Evolutionary conservation across 495 filamentous ascomycete genomes (phyloP).

Genomic region (Talaromyces trachyspermus): DNA sequence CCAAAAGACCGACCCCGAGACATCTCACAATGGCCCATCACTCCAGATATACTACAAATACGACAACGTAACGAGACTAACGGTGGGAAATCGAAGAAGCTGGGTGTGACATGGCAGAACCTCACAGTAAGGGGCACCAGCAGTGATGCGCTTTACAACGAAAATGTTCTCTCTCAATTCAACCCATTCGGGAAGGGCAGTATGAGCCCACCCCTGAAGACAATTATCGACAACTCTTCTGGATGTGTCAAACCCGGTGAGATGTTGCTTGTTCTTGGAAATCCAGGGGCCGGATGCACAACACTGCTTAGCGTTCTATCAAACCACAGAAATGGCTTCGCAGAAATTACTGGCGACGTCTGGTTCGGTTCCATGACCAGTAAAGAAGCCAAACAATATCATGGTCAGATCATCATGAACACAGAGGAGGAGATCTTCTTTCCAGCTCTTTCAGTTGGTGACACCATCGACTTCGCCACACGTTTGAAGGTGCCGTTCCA

Average conservation of each 20-base stretch:
- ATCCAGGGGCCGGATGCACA: slow-evolving; percentile 81
- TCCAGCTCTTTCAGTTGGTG: slow-evolving; percentile 72
- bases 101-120: too few relatives aligned
- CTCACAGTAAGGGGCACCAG: too few relatives aligned
- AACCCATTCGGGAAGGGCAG: too few relatives aligned
- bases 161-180: too few relatives aligned
- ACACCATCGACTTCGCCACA: slow-evolving; percentile 78
- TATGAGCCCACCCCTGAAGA: too few relatives aligned
- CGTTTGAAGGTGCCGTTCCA: slow-evolving; percentile 74
- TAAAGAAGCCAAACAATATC: slow-evolving; percentile 53
- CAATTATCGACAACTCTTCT: neutral
- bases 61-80: too few relatives aligned
- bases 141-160: too few relatives aligned
- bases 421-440: slow-evolving; percentile 78
- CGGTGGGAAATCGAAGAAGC: too few relatives aligned
- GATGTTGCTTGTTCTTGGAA: slow-evolving; percentile 84
- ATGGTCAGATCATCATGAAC: slow-evolving; percentile 82
- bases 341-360: slow-evolving; percentile 67
- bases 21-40: too few relatives aligned
- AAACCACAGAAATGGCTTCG: slow-evolving; percentile 76
- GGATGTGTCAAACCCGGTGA: slow-evolving; percentile 59
- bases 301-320: slow-evolving; percentile 81
- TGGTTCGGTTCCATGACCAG: slow-evolving; percentile 67
- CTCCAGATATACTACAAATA: too few relatives aligned
- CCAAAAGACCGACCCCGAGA: too few relatives aligned